These are phyloP conservation scores for Aspergillus fischeri DNA, from an alignment of 2,329 filamentous ascomycete species.

Conservation along the genomic window DNA sequence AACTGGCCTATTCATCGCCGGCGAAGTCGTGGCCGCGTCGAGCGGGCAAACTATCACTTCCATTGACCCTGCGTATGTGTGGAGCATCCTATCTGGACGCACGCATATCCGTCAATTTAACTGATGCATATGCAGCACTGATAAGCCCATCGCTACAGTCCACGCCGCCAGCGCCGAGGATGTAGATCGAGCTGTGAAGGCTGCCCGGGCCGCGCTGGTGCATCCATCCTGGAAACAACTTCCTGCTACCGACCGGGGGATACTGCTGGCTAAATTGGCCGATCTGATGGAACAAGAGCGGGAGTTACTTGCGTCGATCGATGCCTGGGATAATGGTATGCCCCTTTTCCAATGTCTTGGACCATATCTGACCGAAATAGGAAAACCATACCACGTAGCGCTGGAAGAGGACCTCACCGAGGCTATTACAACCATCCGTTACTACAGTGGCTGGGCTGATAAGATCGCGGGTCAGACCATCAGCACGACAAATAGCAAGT, in stretches of 20 bases:
- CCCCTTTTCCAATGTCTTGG: not conserved
- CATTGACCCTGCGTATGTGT: slow-evolving; percentile 61
- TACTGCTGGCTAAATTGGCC: slow-evolving; percentile 65
- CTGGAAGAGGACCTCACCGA: slow-evolving; percentile 66
- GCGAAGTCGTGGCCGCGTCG: slow-evolving; percentile 64
- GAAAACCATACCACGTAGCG: slow-evolving; percentile 42
- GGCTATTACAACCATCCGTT: slow-evolving; percentile 69
- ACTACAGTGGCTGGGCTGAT: slow-evolving; percentile 87
- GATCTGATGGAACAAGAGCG: slow-evolving; percentile 64
- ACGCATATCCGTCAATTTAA: not conserved
- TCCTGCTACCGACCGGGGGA: slow-evolving; percentile 56
- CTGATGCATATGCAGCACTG: slow-evolving; percentile 35
- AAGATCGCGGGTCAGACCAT: slow-evolving; percentile 87
- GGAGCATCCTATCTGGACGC: not conserved
- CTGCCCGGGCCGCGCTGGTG: slow-evolving; percentile 31
- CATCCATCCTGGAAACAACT: slow-evolving; percentile 33
- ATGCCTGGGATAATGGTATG: slow-evolving; percentile 72
- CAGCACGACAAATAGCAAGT: slow-evolving; percentile 54
- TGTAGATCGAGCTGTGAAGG: slow-evolving; percentile 29
- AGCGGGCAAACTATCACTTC: slow-evolving; percentile 58
- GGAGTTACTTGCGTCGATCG: slow-evolving; percentile 60
- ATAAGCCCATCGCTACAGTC: slow-evolving; percentile 67
- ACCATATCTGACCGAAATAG: slow-evolving; percentile 11
- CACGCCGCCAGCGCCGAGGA: slow-evolving; percentile 50
- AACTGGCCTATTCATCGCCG: slow-evolving; percentile 71